Base-by-base conservation (phyloP, 805 yeast species). In the Cyberlindnera veronae region DNA sequence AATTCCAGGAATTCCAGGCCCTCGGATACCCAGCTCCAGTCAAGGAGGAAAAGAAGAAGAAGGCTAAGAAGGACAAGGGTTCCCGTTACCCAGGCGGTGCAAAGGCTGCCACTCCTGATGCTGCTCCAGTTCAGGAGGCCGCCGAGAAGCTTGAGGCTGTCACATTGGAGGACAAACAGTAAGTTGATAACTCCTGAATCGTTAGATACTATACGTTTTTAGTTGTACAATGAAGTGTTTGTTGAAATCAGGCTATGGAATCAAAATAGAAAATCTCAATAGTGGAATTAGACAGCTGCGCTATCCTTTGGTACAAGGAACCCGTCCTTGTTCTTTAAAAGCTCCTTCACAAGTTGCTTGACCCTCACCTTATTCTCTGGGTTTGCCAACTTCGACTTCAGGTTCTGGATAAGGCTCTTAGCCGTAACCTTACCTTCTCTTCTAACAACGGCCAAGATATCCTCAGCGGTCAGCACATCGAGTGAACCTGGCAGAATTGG, bases 11-110 rank as follows among this genome's bases (percentile, higher is more conserved):
- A 44, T 80, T 90, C 32, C 77, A 76, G 55, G 72, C 64, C 13
- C 76, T 79, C 58, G 99, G 96, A 32, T 93, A 93, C 69, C 96
- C 97, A 36, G 82, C 74, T 3, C 85, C 74, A 11, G 77, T 69
- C 14, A 72, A 68, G 32, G 77, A 74, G 52, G 72, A 74, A 60
- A 77, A 76, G 54, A 76, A 76, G 68, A 84, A 77, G 61, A 85
- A 79, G 64, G 85, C 79, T 59, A 84, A 79, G 59, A 89, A 89
- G 71, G 79, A 86, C 61, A 87, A 88, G 67, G 98, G 98, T 47
- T 60, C 88, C n/a, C 77, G 77, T 65, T 87, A 84, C 74, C 96
- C 96, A 30, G 96, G 95, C 53, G 72, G 69, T 31, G 54, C 50
- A 14, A 57, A 60, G 39, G 50, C 59, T 13, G 58, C 49, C 11